These are phyloP conservation scores for Glaciozyma martinii DNA, from an alignment of 768 basidiomycete species.

Conservation along the genomic window DNA sequence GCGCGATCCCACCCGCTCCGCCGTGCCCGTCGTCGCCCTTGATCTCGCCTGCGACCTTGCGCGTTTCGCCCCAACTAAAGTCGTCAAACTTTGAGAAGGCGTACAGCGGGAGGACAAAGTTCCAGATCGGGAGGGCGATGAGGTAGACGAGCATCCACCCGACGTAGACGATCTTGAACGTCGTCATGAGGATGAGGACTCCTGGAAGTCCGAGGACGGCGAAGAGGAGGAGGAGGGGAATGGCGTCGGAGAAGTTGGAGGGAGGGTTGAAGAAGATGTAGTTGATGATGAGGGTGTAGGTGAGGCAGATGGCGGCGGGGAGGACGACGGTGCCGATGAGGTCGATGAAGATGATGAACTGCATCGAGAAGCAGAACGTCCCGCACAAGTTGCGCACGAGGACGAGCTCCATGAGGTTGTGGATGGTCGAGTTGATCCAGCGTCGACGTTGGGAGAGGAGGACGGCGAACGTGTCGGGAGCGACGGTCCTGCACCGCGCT, in stretches of 20 bases:
- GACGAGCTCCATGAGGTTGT: constrained; percentile 98
- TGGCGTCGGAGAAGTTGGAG: constrained; percentile 76
- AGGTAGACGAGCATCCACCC: constrained; percentile 98
- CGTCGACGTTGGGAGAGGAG: constrained; percentile 92
- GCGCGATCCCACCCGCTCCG: constrained; percentile 50
- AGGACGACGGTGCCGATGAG: constrained; percentile 82
- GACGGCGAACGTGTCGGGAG: constrained; percentile 86
- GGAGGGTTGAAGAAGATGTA: constrained; percentile 71
- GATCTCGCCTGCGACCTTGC: constrained; percentile 89
- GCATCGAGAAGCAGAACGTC: constrained; percentile 99
- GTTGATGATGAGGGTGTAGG: constrained; percentile 74
- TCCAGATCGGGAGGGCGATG: constrained; percentile 87
- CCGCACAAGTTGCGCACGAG: constrained; percentile 94
- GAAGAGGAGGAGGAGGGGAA: constrained; percentile 77
- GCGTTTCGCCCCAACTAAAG: constrained; percentile 98
- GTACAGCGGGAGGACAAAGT: constrained; percentile 56
- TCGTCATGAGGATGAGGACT: constrained; percentile 84
- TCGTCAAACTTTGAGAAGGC: constrained; percentile 71
- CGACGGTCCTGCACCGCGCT: constrained; percentile 87
- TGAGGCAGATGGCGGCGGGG: constrained; percentile 84
- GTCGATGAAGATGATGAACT: constrained; percentile 98
- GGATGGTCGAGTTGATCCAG: constrained; percentile 99
- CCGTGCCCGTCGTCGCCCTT: constrained; percentile 68
- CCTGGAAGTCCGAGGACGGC: constrained; percentile 91
- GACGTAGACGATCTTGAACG: constrained; percentile 86